Evolutionary conservation across 2,329 filamentous ascomycete genomes (phyloP), one percentile per base, ranked within the genome.

Genomic region (Calonectria honghensis): DNA sequence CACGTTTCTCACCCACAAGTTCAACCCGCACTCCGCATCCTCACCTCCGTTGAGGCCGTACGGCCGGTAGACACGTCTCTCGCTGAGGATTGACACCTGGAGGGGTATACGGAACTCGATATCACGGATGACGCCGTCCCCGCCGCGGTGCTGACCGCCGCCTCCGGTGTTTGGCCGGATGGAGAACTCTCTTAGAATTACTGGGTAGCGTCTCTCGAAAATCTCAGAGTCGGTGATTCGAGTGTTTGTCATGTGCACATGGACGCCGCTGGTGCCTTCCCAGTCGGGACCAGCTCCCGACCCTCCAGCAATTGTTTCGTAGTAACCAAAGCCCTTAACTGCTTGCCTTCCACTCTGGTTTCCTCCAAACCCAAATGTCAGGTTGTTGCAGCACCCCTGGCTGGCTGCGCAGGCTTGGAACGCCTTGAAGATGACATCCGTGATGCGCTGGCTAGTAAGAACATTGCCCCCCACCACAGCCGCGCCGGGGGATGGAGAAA

Each of bases 391-490:
- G 84, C 94, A 94, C 16, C 95, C 95, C 80, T 96, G 95, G 11
- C 90, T 93, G 16, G 95, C 95, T 4, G 94, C 94, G 76, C 94
- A 96, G 1, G 94, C 95, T 72, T 91, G 89, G 87, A 96, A 96
- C 1, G 94, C 94, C 81, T 94, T 95, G 79, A 88, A 84, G 41
- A 88, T 85, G 52, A 88, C 86, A 69, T 88, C 86, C 1, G 86
- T 87, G 68, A 88, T 86, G 20, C 86, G 84, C 73, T 88, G 86
- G 68, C 83, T 86, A 1, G 86, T 88, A 14, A 87, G 83, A 0
- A 96, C 95, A 79, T 96, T 97, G 51, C 95, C 95, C 39, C 94
- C 95, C 0, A 96, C 95, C 0, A 96, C 95, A 0, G 94, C 95
- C 0, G 95, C 95, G 32, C 92, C 92, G 76, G 94, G 93, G 0